Percentiles rank a stretch among this genome's conserved stretches.
phyloP scores from a whole-genome alignment of 805 yeast genomes.

The Brettanomyces naardenensis region DNA sequence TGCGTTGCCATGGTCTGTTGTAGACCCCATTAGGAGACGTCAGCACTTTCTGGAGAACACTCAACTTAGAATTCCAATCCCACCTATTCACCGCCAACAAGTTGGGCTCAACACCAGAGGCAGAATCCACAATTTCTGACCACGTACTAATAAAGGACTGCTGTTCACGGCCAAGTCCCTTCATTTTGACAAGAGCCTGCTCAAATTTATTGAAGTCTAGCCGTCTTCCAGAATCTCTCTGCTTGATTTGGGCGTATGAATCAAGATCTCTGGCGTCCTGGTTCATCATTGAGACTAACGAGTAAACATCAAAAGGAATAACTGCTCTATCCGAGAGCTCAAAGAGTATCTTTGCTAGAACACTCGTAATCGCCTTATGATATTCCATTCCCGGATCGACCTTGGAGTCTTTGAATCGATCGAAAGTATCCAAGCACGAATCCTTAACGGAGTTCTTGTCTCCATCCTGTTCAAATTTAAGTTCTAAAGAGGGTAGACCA shows the following conservation, averaged over 20 bases:
- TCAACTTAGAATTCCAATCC: slow-evolving; percentile 71
- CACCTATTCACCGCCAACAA: slow-evolving; percentile 63
- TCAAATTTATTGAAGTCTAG: slow-evolving; percentile 23
- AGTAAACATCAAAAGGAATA: slow-evolving; percentile 55
- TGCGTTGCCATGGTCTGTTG: slow-evolving; percentile 57
- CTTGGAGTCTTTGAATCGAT: slow-evolving; percentile 36
- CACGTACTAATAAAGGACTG: slow-evolving; percentile 56
- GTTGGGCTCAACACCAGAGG: slow-evolving; percentile 65
- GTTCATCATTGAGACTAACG: slow-evolving; percentile 37
- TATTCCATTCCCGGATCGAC: slow-evolving; percentile 51
- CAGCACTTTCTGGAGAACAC: slow-evolving; percentile 46
- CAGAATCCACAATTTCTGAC: slow-evolving; percentile 44
- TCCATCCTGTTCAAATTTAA: slow-evolving; percentile 33
- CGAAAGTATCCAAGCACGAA: slow-evolving; percentile 61
- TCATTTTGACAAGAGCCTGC: slow-evolving; percentile 28
- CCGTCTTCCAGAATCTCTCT: slow-evolving; percentile 4
- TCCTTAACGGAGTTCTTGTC: slow-evolving; percentile 23
- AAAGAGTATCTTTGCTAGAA: slow-evolving; percentile 46
- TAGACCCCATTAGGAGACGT: slow-evolving; percentile 36
- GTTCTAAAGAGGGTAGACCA: slow-evolving; percentile 65
- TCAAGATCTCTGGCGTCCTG: slow-evolving; percentile 40
- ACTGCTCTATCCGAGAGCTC: slow-evolving; percentile 68
- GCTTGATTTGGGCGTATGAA: slow-evolving; percentile 23
- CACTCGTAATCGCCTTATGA: slow-evolving; percentile 48
- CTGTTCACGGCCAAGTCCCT: slow-evolving; percentile 37